Conservation (phyloP, 75 land plant species). For the Pinus tabuliformis region DNA sequence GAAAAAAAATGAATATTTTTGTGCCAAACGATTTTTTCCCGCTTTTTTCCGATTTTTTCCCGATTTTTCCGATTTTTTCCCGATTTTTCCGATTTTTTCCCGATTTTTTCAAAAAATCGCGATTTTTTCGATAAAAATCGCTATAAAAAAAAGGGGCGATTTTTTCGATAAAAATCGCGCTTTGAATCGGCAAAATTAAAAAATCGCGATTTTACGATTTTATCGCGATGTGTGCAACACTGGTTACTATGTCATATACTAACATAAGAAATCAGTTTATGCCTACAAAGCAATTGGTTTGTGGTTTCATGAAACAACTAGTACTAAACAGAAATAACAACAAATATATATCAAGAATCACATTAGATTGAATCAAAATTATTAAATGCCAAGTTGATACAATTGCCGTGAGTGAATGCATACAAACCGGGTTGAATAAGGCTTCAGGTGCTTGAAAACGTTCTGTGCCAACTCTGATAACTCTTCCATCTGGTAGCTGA, state of each 20-base stretch:
- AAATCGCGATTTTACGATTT: too few species aligned
- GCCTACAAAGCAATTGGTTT: background rate
- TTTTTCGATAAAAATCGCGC: too few species aligned
- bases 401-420: constrained; percentile 1
- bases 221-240: too few species aligned
- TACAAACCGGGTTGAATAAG: constrained; percentile 44
- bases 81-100: too few species aligned
- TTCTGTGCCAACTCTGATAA: constrained; percentile 51
- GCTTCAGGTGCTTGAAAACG: constrained; percentile 68
- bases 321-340: background rate
- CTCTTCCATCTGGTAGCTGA: constrained; percentile 60
- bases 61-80: too few species aligned
- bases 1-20: too few species aligned
- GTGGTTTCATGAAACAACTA: background rate
- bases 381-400: background rate
- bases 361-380: background rate
- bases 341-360: background rate
- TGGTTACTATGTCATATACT: background rate
- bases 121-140: too few species aligned
- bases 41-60: too few species aligned
- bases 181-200: too few species aligned
- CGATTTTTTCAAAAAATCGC: too few species aligned
- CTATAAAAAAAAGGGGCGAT: too few species aligned
- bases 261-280: background rate
- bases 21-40: too few species aligned